Percentiles rank a stretch among this genome's conserved stretches.
phyloP scores from a whole-genome alignment of 345 rosid species.

The Eutrema japonicum region DNA sequence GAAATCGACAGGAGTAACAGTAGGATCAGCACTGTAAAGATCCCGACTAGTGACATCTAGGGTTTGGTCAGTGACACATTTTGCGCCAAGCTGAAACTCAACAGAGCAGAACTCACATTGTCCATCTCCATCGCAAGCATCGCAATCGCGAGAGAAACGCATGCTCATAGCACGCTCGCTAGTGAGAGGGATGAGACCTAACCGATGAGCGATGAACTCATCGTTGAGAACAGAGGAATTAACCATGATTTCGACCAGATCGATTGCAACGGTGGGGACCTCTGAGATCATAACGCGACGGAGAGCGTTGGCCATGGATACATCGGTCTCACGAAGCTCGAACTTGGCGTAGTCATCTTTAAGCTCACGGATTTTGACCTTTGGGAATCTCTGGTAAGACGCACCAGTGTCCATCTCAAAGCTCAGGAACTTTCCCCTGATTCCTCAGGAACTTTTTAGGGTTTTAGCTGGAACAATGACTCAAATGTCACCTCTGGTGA shows the following conservation, averaged over 20 bases:
- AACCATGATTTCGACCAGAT: slow-evolving; percentile 89
- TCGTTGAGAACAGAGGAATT: slow-evolving; percentile 92
- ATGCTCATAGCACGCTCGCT: slow-evolving; percentile 89
- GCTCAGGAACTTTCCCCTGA: slow-evolving; percentile 1
- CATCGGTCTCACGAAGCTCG: slow-evolving; percentile 94
- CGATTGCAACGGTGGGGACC: slow-evolving; percentile 95
- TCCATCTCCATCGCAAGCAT: slow-evolving; percentile 95
- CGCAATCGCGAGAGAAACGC: slow-evolving; percentile 97
- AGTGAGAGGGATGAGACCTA: slow-evolving; percentile 90
- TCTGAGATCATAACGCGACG: slow-evolving; percentile 98
- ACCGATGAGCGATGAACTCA: slow-evolving; percentile 95
- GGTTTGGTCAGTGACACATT: slow-evolving; percentile 82
- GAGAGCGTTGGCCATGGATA: slow-evolving; percentile 91
- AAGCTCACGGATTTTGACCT: slow-evolving; percentile 73
- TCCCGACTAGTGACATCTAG: slow-evolving; percentile 91
- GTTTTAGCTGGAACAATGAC: neutral
- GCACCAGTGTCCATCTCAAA: slow-evolving; percentile 64
- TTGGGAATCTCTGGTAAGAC: slow-evolving; percentile 90
- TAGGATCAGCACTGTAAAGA: slow-evolving; percentile 77
- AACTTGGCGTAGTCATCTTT: slow-evolving; percentile 82
- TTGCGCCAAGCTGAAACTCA: slow-evolving; percentile 81
- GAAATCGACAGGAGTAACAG: slow-evolving; percentile 86
- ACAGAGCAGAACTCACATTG: slow-evolving; percentile 98
- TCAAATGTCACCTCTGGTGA: no score
- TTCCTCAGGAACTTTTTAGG: slow-evolving; percentile 9